Evolutionary conservation across 73 alveolate genomes (phyloP).

Genomic region (Paraurostyla sp.): DNA sequence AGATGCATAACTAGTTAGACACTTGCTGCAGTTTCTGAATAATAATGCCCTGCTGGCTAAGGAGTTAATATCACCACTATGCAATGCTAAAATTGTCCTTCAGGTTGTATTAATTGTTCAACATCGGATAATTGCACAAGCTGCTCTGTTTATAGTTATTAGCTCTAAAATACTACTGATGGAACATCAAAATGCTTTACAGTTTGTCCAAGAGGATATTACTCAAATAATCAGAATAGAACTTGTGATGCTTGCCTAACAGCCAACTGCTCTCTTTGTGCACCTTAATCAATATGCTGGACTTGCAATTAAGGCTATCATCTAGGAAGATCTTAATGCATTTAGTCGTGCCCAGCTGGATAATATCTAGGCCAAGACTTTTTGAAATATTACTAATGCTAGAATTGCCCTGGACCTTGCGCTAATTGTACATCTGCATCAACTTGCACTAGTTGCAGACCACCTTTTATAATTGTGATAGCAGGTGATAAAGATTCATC

Average conservation of each 20-base stretch:
- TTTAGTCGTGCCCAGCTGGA: slow-evolving; percentile 6
- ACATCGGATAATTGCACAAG: background rate
- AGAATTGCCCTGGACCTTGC: background rate
- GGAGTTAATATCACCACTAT: background rate
- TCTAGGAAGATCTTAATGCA: background rate
- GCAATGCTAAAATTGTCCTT: background rate
- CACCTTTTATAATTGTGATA: background rate
- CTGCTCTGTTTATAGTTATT: background rate
- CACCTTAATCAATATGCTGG: slow-evolving; percentile 17
- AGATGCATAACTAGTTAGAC: background rate
- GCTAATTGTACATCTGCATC: background rate
- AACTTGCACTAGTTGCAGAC: background rate
- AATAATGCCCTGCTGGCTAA: no score
- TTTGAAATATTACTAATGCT: slow-evolving; percentile 34
- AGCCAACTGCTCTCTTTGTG: background rate
- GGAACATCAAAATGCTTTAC: background rate
- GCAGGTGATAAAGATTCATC: background rate
- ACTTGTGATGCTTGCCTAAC: background rate
- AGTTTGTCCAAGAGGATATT: background rate
- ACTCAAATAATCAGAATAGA: slow-evolving; percentile 4
- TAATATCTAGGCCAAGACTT: background rate
- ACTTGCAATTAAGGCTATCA: slow-evolving; percentile 17
- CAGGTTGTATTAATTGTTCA: background rate
- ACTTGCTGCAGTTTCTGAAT: background rate
- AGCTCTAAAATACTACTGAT: background rate